A percentile compares a stretch with the other conserved stretches of the same genome.
These are phyloP conservation scores for Xylariaceae sp. DNA, from an alignment of 2,329 filamentous ascomycete genomes.

Conservation along the genomic window DNA sequence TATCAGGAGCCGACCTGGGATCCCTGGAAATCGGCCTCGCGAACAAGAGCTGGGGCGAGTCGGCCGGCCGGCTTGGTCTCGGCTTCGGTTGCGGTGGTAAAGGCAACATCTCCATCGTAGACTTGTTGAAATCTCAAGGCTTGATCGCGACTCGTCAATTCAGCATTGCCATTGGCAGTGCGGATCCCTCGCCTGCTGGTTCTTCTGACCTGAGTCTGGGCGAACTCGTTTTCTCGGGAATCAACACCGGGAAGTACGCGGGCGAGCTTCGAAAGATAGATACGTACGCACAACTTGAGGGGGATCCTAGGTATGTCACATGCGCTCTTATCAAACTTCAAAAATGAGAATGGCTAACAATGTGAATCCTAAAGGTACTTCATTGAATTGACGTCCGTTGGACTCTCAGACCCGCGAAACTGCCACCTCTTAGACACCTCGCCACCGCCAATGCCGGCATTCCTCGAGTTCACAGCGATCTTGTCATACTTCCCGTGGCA, in stretches of 20 bases:
- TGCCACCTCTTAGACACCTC: slow-evolving; percentile 2
- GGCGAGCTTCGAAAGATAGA: slow-evolving; percentile 14
- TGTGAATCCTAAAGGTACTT: slow-evolving; percentile 11
- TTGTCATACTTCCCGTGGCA: slow-evolving; percentile 13
- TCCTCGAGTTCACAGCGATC: slow-evolving; percentile 15
- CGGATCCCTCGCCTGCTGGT: slow-evolving; percentile 4
- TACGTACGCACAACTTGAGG: neutral
- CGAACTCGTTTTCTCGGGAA: slow-evolving; percentile 20
- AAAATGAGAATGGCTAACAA: slow-evolving; percentile 1
- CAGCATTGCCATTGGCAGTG: slow-evolving; percentile 20
- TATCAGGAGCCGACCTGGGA: slow-evolving; percentile 9
- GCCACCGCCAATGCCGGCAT: slow-evolving; percentile 3
- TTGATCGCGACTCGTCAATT: slow-evolving; percentile 17
- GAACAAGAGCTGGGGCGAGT: slow-evolving; percentile 13
- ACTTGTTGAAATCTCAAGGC: slow-evolving; percentile 12
- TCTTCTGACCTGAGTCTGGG: slow-evolving; percentile 10
- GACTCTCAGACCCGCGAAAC: slow-evolving; percentile 13
- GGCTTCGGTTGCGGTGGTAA: slow-evolving; percentile 17
- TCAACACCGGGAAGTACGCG: slow-evolving; percentile 19
- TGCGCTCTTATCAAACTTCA: neutral
- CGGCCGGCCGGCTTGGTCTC: slow-evolving; percentile 17
- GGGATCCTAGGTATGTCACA: slow-evolving; percentile 11
- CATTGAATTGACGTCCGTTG: slow-evolving; percentile 14
- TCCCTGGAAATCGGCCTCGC: slow-evolving; percentile 15
- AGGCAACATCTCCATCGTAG: slow-evolving; percentile 9